Conservation (phyloP, 148 eudicot genomes). For the Diospyros lotus region DNA sequence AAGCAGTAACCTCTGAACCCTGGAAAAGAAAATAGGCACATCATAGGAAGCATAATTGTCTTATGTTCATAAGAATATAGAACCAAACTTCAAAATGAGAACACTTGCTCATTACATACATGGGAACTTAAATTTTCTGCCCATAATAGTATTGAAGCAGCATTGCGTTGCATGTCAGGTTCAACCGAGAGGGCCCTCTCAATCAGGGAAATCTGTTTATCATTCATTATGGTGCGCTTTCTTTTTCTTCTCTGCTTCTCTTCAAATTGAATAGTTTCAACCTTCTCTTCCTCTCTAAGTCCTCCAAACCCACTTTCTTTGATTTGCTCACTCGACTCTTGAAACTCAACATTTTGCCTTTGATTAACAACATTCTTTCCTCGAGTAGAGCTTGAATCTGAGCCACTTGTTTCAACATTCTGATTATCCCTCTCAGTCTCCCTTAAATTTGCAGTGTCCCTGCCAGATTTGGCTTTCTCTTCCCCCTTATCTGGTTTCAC, state of each 20-base stretch:
- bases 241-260: constrained; percentile 70
- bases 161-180: constrained; percentile 85
- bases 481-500: constrained; percentile 27
- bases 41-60: constrained; percentile 14
- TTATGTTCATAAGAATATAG: not conserved
- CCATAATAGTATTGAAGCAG: constrained; percentile 54
- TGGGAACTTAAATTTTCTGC: constrained; percentile 63
- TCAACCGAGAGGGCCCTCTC: constrained; percentile 68
- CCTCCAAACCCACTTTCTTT: constrained; percentile 32
- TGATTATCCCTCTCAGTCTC: constrained; percentile 38
- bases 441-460: constrained; percentile 21
- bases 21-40: constrained; percentile 28
- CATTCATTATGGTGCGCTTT: constrained; percentile 82
- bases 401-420: constrained; percentile 62
- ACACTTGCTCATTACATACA: constrained; percentile 40
- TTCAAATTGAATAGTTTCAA: constrained; percentile 37
- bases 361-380: constrained; percentile 39
- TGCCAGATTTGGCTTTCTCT: constrained; percentile 23
- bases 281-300: constrained; percentile 44
- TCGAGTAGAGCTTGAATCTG: constrained; percentile 67
- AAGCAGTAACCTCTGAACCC: constrained; percentile 83
- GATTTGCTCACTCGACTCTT: constrained; percentile 25
- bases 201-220: constrained; percentile 51
- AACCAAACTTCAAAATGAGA: not conserved
- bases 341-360: constrained; percentile 31